phyloP scores from a whole-genome alignment of 768 basidiomycete species.

The Leccinum rimulosum region DNA sequence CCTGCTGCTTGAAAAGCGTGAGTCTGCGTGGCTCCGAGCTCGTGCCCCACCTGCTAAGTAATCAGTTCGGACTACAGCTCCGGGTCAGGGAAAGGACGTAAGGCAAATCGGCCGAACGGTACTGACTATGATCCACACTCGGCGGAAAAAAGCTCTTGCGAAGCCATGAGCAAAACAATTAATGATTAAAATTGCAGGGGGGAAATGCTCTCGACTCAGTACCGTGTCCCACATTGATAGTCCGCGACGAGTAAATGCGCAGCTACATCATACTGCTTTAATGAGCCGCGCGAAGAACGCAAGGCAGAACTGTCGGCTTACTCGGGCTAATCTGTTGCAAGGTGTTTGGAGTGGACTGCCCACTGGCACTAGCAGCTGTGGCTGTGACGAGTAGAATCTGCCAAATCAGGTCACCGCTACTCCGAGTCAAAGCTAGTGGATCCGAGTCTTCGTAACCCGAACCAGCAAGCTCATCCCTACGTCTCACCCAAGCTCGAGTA shows the following conservation, averaged over 20 bases:
- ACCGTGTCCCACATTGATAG: background rate
- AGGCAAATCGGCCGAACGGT: background rate
- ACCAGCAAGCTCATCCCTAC: background rate
- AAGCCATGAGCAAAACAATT: background rate
- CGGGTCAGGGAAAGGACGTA: background rate
- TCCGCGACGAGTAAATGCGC: background rate
- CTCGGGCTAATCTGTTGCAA: background rate
- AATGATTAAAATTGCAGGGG: background rate
- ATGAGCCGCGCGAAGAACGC: background rate
- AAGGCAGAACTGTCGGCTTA: background rate
- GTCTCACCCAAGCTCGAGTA: background rate
- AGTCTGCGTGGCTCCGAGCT: background rate
- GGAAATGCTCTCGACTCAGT: background rate
- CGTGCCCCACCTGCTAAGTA: background rate
- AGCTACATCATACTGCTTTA: background rate
- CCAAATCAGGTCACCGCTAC: background rate
- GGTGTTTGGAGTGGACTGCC: too few relatives aligned
- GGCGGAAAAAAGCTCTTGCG: background rate
- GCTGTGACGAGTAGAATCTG: conserved; percentile 3
- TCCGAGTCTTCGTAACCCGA: background rate
- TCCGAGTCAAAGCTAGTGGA: background rate
- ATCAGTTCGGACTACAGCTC: background rate
- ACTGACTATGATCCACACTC: background rate
- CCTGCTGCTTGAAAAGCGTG: background rate
- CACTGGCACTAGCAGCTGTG: background rate